Conservation (phyloP, 495 filamentous ascomycete genomes). For the Hypoxylon subgilvum region DNA sequence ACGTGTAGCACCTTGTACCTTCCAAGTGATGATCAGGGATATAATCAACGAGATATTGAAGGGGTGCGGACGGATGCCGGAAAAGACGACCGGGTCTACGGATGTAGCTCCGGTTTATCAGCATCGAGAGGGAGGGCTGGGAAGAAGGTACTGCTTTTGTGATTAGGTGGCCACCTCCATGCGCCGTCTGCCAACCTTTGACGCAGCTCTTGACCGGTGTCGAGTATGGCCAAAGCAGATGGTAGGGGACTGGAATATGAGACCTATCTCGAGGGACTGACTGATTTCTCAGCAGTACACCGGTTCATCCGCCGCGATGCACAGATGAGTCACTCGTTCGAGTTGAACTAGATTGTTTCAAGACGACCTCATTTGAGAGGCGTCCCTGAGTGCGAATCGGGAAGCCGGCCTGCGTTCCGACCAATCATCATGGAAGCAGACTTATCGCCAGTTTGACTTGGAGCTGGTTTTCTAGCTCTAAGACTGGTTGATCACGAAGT, state of each 20-base stretch:
- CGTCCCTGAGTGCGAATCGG: conserved; percentile 20
- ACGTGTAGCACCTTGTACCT: conserved; percentile 12
- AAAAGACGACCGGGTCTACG: background rate
- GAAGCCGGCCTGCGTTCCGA: conserved; percentile 10
- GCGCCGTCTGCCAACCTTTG: background rate
- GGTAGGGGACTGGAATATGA: background rate
- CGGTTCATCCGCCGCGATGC: conserved; percentile 2
- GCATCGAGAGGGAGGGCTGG: conserved; percentile 6
- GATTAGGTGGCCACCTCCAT: too few relatives aligned
- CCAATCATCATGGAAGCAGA: conserved; percentile 21
- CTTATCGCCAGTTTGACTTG: conserved; percentile 2
- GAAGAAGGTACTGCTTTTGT: too few relatives aligned
- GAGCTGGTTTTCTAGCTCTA: conserved; percentile 8
- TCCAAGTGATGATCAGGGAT: background rate
- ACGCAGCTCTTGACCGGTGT: conserved; percentile 16
- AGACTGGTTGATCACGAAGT: conserved; percentile 8
- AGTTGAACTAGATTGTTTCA: conserved; percentile 17
- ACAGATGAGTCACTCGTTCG: conserved; percentile 20
- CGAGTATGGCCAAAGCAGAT: background rate
- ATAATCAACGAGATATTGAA: background rate
- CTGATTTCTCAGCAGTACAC: conserved; percentile 14
- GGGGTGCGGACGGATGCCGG: conserved; percentile 1
- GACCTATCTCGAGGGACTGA: conserved; percentile 1
- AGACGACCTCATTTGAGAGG: conserved; percentile 20
- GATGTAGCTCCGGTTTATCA: conserved; percentile 2